Evolutionary conservation across 108 stramenopile species (phyloP), one percentile per base, ranked within the genome.

Genomic region (Cyclostephanos invisitatus): DNA sequence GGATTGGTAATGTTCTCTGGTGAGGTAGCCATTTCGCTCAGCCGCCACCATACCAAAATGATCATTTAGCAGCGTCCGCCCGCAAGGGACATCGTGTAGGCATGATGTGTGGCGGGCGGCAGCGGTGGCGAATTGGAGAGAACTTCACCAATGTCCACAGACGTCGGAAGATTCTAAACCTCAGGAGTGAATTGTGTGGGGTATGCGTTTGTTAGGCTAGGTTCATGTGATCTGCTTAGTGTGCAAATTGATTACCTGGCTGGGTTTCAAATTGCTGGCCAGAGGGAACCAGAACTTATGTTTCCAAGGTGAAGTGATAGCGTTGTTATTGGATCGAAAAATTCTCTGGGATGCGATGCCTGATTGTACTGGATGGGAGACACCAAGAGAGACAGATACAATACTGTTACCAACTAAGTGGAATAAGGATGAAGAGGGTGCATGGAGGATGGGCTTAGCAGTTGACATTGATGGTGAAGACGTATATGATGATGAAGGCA

Each of bases 361-460:
- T 9, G 51, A 53, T 53, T 21, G 24, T 53, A 25, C 20, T 53
- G 51, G 51, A 5, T 24, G 24, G 51, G 51, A 53, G 21, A 25
- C 24, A 10, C 7, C 20, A 9, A 6, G 21, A 24, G 51, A 25
- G 24, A 7, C 51, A n/a, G 24, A 25, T 5, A 10, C 10, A 21
- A 53, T 53, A 53, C 51, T 53, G 5, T 53, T 53, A 25, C 51
- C 51, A 53, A 24, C 51, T 21, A 53, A 53, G 51, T 53, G 6
- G 51, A 53, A 53, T 53, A 53, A 53, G 21, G 51, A 53, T 25
- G 21, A 53, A 10, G 51, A 53, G 24, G 51, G 51, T 53, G 51
- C 51, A 53, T 53, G 51, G 51, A 53, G 51, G 24, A 53, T 53
- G 51, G 51, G 21, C 24, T 21, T 53, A 24, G 8, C 51, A 24